A percentile compares a stretch with the other conserved stretches of the same genome.
phyloP scores from a whole-genome alignment of 2,329 filamentous ascomycete genomes.

The Penicillium sp. region DNA sequence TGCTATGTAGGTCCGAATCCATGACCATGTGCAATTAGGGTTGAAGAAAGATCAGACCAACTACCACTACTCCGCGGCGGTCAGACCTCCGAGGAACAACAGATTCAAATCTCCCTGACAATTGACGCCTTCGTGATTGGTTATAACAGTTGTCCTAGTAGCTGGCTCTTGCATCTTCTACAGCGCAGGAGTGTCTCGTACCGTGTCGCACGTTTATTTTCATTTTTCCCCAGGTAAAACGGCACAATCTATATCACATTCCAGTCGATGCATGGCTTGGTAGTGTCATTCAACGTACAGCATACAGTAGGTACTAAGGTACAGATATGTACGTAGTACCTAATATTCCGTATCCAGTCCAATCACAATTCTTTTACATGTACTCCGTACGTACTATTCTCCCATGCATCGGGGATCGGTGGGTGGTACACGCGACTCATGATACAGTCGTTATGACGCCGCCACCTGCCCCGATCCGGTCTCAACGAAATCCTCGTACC shows the following conservation, averaged over 20 bases:
- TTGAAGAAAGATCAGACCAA: background rate
- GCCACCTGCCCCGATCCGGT: constrained; percentile 8
- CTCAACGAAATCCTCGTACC: constrained; percentile 5
- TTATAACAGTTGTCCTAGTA: background rate
- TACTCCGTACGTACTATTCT: background rate
- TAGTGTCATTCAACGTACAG: too few species aligned
- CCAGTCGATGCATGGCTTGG: constrained; percentile 4
- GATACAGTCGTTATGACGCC: constrained; percentile 13
- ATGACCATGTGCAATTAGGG: background rate
- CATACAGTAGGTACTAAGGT: too few species aligned
- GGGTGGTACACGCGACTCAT: constrained; percentile 13
- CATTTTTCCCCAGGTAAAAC: background rate
- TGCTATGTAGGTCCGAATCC: too few species aligned
- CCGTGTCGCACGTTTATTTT: background rate
- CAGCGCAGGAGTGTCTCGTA: background rate
- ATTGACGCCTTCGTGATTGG: background rate
- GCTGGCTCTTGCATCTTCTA: background rate
- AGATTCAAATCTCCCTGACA: background rate
- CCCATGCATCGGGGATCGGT: background rate
- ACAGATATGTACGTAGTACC: too few species aligned
- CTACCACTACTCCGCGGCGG: constrained; percentile 8
- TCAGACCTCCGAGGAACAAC: constrained; percentile 12
- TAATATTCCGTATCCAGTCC: too few species aligned
- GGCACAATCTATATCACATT: constrained; percentile 11
- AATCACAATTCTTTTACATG: background rate